These are phyloP conservation scores for Schizosaccharomyces octosporus DNA, from an alignment of 805 yeast species.

Conservation along the genomic window DNA sequence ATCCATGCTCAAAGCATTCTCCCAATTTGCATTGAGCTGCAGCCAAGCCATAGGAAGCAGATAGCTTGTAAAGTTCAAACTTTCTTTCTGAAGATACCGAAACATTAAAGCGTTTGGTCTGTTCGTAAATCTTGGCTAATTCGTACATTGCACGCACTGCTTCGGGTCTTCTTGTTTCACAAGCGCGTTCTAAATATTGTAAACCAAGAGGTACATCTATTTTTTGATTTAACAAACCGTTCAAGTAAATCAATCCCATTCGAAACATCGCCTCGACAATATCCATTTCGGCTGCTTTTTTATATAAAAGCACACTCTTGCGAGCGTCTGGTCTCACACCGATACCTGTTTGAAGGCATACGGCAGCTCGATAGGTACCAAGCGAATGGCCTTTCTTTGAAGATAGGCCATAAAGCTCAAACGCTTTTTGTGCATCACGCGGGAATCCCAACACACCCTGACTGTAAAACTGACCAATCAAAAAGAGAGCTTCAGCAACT, in stretches of 20 bases:
- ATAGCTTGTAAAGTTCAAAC: slow-evolving; percentile 27
- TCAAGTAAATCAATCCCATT: slow-evolving; percentile 37
- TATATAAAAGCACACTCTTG: slow-evolving; percentile 31
- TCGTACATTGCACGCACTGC: slow-evolving; percentile 36
- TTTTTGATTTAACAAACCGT: slow-evolving; percentile 21
- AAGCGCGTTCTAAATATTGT: slow-evolving; percentile 28
- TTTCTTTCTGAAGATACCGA: slow-evolving; percentile 20
- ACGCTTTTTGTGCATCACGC: slow-evolving; percentile 32
- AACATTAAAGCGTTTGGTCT: slow-evolving; percentile 10
- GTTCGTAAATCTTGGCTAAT: slow-evolving; percentile 29
- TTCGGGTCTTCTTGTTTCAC: slow-evolving; percentile 18
- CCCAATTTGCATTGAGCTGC: slow-evolving; percentile 52
- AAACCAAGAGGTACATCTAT: slow-evolving; percentile 22
- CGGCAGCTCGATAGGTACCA: slow-evolving; percentile 45
- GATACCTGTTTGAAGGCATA: slow-evolving; percentile 42
- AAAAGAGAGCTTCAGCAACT: not conserved
- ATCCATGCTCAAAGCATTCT: slow-evolving; percentile 48
- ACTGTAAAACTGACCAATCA: not conserved
- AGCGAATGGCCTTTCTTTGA: slow-evolving; percentile 32
- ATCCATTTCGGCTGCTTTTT: slow-evolving; percentile 35
- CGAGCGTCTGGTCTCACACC: slow-evolving; percentile 23
- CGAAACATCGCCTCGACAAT: slow-evolving; percentile 49
- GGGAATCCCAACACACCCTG: not conserved
- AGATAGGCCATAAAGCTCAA: slow-evolving; percentile 32
- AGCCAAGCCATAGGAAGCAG: slow-evolving; percentile 35